phyloP scores from a whole-genome alignment of 805 yeast species.

The Clavispora asparagi region DNA sequence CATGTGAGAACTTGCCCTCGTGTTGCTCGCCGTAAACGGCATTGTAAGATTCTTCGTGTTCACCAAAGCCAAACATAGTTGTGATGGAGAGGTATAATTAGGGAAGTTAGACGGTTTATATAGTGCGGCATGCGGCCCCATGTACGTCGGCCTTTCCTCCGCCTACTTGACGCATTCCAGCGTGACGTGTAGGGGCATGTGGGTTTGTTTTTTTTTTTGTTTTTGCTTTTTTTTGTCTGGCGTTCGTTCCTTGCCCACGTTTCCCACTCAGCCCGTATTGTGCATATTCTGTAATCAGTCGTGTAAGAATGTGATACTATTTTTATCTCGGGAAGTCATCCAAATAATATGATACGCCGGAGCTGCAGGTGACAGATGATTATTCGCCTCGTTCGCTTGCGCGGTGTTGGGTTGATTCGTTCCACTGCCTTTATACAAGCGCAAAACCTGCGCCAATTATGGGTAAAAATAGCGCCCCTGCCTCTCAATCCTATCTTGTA shows the following conservation, averaged over 20 bases:
- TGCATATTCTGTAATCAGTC: too few species aligned
- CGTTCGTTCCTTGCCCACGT: neutral
- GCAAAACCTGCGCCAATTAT: too few species aligned
- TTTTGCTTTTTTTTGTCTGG: too few species aligned
- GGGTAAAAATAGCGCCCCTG: too few species aligned
- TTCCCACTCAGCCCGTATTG: neutral
- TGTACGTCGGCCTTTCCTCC: neutral
- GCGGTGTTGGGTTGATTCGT: neutral
- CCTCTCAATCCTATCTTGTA: too few species aligned
- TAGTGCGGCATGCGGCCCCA: neutral
- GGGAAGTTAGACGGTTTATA: neutral
- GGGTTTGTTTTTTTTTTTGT: too few species aligned
- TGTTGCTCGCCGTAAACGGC: slow-evolving; percentile 25
- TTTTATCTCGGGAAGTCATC: neutral
- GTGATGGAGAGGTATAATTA: neutral
- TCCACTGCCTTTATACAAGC: too few species aligned
- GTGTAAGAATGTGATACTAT: neutral
- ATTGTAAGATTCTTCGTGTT: slow-evolving; percentile 22
- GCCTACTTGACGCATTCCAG: neutral
- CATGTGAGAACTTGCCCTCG: slow-evolving; percentile 28
- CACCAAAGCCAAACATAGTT: slow-evolving; percentile 16
- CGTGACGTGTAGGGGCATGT: neutral
- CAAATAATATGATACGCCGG: neutral
- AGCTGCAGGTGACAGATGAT: neutral
- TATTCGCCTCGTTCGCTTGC: neutral